A percentile compares a stretch with the other conserved stretches of the same genome.
Conservation (phyloP, 164 flowering plant genomes). For the Berberis thunbergii region DNA sequence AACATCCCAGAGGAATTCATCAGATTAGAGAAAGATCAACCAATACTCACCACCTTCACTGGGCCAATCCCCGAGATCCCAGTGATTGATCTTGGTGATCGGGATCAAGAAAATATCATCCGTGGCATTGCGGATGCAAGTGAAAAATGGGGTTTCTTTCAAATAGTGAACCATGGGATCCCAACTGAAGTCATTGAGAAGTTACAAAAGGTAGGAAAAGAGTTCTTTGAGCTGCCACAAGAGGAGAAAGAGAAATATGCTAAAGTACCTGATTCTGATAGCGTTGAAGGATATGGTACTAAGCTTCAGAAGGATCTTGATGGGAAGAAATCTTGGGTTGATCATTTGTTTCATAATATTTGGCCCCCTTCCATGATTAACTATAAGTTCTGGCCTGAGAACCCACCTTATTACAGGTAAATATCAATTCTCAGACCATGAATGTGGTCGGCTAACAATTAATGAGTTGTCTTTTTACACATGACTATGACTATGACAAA, state of each 20-base stretch:
- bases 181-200: conserved; percentile 2
- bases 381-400: conserved; percentile 63
- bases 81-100: not conserved
- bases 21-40: conserved; percentile 26
- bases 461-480: no score
- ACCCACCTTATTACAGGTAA: conserved; percentile 62
- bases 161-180: conserved; percentile 54
- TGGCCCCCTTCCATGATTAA: conserved; percentile 67
- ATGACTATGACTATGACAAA: no score
- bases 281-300: not conserved
- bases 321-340: conserved; percentile 12
- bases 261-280: not conserved
- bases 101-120: conserved; percentile 3
- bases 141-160: conserved; percentile 62
- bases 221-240: not conserved
- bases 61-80: conserved; percentile 12
- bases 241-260: not conserved
- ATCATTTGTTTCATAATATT: conserved; percentile 61
- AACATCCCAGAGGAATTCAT: conserved; percentile 28
- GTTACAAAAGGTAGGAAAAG: not conserved
- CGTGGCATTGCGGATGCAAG: conserved; percentile 33
- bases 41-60: conserved; percentile 22
- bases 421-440: not conserved
- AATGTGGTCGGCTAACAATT: no score
- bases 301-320: not conserved